Conservation (phyloP, 768 basidiomycete genomes). For the Suillus alpinus region DNA sequence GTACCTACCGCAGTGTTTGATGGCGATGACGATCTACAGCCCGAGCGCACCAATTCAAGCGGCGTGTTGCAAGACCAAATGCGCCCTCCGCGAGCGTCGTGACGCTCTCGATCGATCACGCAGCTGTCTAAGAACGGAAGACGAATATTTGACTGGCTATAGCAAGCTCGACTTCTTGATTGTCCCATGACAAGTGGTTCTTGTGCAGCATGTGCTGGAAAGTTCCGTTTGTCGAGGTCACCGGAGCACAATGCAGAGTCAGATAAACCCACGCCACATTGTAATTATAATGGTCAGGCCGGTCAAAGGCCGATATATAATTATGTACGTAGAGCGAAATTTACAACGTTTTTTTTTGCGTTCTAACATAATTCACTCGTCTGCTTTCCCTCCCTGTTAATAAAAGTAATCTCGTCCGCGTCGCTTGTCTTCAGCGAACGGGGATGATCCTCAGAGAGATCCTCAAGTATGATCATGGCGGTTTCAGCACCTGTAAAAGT, state of each 20-base stretch:
- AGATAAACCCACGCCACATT: too few relatives aligned
- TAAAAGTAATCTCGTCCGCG: background rate
- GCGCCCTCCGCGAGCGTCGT: background rate
- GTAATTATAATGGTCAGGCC: too few relatives aligned
- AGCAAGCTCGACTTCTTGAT: background rate
- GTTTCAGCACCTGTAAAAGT: background rate
- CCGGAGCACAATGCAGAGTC: too few relatives aligned
- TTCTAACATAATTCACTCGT: background rate
- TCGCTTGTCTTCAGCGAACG: background rate
- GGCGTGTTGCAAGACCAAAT: background rate
- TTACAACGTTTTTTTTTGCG: background rate
- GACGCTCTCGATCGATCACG: background rate
- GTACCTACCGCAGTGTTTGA: background rate
- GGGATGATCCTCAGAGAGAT: background rate
- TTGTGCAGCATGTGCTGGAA: too few relatives aligned
- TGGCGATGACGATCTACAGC: background rate
- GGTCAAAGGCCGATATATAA: too few relatives aligned
- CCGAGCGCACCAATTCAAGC: background rate
- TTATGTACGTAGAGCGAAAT: background rate
- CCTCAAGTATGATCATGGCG: background rate
- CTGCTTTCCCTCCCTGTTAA: background rate
- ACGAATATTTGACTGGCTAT: background rate
- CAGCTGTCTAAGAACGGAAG: background rate
- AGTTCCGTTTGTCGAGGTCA: too few relatives aligned
- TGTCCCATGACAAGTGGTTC: background rate